Conservation (phyloP, 352 stramenopile genomes). For the Sclerospora graminicola region DNA sequence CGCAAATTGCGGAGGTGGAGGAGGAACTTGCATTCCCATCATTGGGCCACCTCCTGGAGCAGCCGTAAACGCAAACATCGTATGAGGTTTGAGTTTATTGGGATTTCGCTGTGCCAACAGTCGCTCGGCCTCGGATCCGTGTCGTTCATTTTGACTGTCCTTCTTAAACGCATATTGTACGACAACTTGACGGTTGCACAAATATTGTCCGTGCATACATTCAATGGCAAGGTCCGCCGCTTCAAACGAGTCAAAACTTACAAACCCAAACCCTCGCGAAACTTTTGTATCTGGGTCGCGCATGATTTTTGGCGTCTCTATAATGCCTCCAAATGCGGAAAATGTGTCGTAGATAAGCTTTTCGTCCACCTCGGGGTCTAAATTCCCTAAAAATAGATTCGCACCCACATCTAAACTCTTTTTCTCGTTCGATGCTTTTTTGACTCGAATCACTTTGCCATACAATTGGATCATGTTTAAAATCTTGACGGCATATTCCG, state of each 20-base stretch:
- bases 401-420: slow-evolving; percentile 97
- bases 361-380: slow-evolving; percentile 96
- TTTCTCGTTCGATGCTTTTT: slow-evolving; percentile 93
- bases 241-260: slow-evolving; percentile 97
- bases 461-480: slow-evolving; percentile 99
- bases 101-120: slow-evolving; percentile 77
- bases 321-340: slow-evolving; percentile 95
- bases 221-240: slow-evolving; percentile 96
- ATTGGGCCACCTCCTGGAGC: slow-evolving; percentile 3
- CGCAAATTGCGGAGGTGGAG: slow-evolving; percentile 11
- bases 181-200: slow-evolving; percentile 96
- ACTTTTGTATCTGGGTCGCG: slow-evolving; percentile 87
- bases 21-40: slow-evolving; percentile 6
- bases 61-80: slow-evolving; percentile 50
- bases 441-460: slow-evolving; percentile 91
- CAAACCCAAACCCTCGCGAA: slow-evolving; percentile 95
- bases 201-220: slow-evolving; percentile 98
- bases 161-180: slow-evolving; percentile 99
- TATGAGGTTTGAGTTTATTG: slow-evolving; percentile 74
- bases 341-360: slow-evolving; percentile 99
- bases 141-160: slow-evolving; percentile 87
- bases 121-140: slow-evolving; percentile 86
- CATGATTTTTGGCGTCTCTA: slow-evolving; percentile 94
- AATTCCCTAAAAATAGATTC: slow-evolving; percentile 97
- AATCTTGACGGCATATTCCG: slow-evolving; percentile 98